Percentiles rank a stretch among this genome's conserved stretches.
These are phyloP conservation scores for Kodamaea sp. DNA, from an alignment of 1,139 yeast species.

Conservation along the genomic window DNA sequence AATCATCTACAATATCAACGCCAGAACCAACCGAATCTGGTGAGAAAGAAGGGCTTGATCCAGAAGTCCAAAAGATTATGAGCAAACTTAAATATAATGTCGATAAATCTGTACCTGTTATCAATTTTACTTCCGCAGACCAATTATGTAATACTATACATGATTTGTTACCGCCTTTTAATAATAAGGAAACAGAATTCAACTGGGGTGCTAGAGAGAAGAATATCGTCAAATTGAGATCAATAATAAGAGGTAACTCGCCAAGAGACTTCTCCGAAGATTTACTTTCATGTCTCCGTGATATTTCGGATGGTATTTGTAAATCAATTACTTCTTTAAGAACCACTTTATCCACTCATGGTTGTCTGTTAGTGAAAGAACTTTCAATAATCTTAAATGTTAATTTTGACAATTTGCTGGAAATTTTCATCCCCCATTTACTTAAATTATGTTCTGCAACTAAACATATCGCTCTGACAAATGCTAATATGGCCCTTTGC, in stretches of 20 bases:
- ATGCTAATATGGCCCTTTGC: slow-evolving; percentile 67
- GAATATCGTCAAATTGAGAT: slow-evolving; percentile 53
- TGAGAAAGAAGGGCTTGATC: slow-evolving; percentile 1
- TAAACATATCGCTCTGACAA: slow-evolving; percentile 72
- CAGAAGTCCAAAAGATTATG: slow-evolving; percentile 10
- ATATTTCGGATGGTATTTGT: slow-evolving; percentile 56
- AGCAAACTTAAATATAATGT: slow-evolving; percentile 21
- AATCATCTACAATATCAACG: background rate
- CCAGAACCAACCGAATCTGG: background rate
- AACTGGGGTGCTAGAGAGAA: slow-evolving; percentile 82
- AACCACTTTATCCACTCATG: slow-evolving; percentile 75
- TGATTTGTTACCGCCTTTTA: slow-evolving; percentile 39
- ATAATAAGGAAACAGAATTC: slow-evolving; percentile 81
- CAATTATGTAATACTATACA: slow-evolving; percentile 17
- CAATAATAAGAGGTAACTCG: slow-evolving; percentile 58
- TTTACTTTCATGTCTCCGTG: slow-evolving; percentile 41
- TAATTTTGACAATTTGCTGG: slow-evolving; percentile 58
- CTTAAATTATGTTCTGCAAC: slow-evolving; percentile 68
- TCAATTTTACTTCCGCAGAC: slow-evolving; percentile 16
- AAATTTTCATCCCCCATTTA: slow-evolving; percentile 54
- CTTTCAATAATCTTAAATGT: slow-evolving; percentile 48
- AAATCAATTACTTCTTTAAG: slow-evolving; percentile 73
- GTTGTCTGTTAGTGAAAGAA: slow-evolving; percentile 80
- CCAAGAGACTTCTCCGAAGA: slow-evolving; percentile 36
- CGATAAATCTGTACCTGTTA: slow-evolving; percentile 22